Percentiles rank a stretch among this genome's conserved stretches.
phyloP scores from a whole-genome alignment of 1,284 basidiomycete genomes.

The Ustilago cynodontis region DNA sequence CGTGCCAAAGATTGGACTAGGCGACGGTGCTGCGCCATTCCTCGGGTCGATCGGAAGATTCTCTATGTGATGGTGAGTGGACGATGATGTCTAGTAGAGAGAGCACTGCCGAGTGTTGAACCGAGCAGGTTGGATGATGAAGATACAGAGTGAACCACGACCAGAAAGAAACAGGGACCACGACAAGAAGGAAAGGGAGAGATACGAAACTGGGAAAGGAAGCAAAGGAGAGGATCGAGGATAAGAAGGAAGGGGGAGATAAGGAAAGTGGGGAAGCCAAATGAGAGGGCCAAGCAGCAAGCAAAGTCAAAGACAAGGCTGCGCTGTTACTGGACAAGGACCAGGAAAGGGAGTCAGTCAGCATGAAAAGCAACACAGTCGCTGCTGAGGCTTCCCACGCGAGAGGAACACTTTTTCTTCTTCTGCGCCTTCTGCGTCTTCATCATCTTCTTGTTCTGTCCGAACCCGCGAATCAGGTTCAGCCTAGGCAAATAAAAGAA shows the following conservation, averaged over 20 bases:
- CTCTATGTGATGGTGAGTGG: neutral
- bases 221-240: neutral
- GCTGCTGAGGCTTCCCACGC: too few species aligned
- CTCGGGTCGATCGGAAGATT: neutral
- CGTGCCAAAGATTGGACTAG: conserved; percentile 26
- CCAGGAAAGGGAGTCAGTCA: neutral
- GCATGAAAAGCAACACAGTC: neutral
- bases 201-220: neutral
- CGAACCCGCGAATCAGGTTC: conserved; percentile 5
- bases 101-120: neutral
- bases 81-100: neutral
- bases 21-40: conserved; percentile 27
- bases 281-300: neutral
- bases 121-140: neutral
- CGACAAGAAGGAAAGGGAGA: conserved; percentile 2
- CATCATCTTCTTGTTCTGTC: neutral
- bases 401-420: neutral
- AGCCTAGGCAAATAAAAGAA: neutral
- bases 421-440: neutral
- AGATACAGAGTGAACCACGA: conserved; percentile 2
- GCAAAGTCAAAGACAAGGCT: neutral
- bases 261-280: conserved; percentile 6
- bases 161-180: conserved; percentile 3
- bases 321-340: neutral
- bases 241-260: neutral